Percentiles rank a stretch among this genome's conserved stretches.
Conservation (phyloP, 1,284 basidiomycete species). For the Fomitopsis betulina region DNA sequence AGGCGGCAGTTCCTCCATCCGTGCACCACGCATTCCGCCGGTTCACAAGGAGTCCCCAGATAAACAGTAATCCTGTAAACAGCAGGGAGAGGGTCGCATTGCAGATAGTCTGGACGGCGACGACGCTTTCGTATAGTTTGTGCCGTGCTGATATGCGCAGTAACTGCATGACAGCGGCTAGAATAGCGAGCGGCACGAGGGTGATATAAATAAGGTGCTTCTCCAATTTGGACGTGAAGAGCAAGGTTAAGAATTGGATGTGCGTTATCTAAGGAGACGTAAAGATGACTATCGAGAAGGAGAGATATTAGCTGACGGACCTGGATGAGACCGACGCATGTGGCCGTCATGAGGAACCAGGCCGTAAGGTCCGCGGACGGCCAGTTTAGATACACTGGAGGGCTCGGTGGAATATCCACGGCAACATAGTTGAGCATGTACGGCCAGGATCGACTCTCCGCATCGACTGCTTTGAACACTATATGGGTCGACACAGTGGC, state of each 20-base stretch:
- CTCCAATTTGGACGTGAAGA: conserved; percentile 94
- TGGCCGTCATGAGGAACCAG: conserved; percentile 87
- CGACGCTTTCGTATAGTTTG: too few species aligned
- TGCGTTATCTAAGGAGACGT: conserved; percentile 73
- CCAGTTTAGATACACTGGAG: conserved; percentile 46
- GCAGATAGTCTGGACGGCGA: conserved; percentile 93
- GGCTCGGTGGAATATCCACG: conserved; percentile 71
- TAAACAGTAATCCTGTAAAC: conserved; percentile 84
- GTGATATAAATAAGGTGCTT: conserved; percentile 84
- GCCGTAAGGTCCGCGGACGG: conserved; percentile 62
- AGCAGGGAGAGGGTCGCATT: conserved; percentile 95
- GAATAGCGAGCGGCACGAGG: conserved; percentile 86
- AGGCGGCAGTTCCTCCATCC: conserved; percentile 93
- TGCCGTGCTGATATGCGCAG: conserved; percentile 55
- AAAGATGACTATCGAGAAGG: not conserved
- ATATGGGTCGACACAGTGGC: conserved; percentile 73
- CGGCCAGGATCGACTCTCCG: conserved; percentile 79
- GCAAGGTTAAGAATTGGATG: conserved; percentile 95
- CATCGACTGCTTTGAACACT: conserved; percentile 56
- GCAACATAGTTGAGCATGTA: conserved; percentile 93
- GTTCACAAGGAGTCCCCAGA: conserved; percentile 94
- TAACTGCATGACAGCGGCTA: conserved; percentile 84
- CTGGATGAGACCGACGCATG: conserved; percentile 83
- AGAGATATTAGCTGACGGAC: conserved; percentile 38
- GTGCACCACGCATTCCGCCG: conserved; percentile 93